phyloP scores from a whole-genome alignment of 129 eudicot genomes.

The Mikania micrantha region DNA sequence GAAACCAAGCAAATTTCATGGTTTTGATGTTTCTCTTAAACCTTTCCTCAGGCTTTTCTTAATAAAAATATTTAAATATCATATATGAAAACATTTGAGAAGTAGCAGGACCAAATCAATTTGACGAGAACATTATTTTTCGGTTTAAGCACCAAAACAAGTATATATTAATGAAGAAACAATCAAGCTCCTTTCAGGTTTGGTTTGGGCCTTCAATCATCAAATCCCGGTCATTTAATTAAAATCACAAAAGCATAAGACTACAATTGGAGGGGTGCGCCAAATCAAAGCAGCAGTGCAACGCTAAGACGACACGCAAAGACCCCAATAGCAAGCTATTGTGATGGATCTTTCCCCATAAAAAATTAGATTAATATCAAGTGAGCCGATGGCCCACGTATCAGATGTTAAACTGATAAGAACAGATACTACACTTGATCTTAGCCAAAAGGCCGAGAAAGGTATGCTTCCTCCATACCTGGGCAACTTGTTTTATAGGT shows the following conservation, averaged over 20 bases:
- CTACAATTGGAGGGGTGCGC: background rate
- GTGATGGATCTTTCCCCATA: constrained; percentile 8
- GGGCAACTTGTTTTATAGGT: background rate
- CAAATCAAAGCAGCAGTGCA: constrained; percentile 17
- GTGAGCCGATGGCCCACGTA: constrained; percentile 17
- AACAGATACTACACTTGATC: constrained; percentile 92
- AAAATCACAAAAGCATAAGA: background rate
- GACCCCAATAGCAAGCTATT: constrained; percentile 20
- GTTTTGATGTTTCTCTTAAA: too few species aligned
- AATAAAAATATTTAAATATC: too few species aligned
- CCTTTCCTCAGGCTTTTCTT: too few species aligned
- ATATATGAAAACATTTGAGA: too few species aligned
- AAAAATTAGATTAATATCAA: constrained; percentile 22
- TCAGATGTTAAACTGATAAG: constrained; percentile 43
- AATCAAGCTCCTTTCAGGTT: too few species aligned
- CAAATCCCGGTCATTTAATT: background rate
- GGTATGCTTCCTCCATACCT: constrained; percentile 34
- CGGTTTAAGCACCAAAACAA: too few species aligned
- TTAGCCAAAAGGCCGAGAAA: constrained; percentile 94
- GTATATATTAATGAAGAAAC: too few species aligned
- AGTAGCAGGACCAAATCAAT: too few species aligned
- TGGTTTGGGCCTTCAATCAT: background rate
- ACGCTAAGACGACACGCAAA: constrained; percentile 2
- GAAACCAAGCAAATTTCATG: background rate
- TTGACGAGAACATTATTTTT: too few species aligned